Conservation (phyloP, 208 protist species). For the Spongospora subterranea region DNA sequence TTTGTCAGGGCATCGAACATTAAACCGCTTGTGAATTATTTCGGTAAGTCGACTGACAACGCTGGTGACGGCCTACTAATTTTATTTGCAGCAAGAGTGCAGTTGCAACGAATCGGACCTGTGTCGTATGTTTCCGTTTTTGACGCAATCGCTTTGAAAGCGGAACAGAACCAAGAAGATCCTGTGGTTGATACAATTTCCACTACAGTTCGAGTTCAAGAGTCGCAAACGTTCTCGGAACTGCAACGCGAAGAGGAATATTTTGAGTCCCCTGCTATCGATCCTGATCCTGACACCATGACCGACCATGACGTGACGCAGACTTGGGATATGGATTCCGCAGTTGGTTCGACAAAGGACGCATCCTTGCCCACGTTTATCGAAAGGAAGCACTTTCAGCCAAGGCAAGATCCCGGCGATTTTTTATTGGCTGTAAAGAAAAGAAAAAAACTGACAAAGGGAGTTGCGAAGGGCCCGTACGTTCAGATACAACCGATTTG, state of each 20-base stretch:
- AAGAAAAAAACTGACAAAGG: background rate
- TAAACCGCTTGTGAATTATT: background rate
- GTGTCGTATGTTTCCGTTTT: background rate
- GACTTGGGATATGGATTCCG: background rate
- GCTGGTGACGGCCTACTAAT: background rate
- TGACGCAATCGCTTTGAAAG: background rate
- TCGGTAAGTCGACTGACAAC: background rate
- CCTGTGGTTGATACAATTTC: background rate
- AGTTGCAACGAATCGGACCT: background rate
- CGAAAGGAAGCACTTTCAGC: background rate
- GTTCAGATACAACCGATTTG: no score
- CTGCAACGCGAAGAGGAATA: background rate
- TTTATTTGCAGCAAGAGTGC: background rate
- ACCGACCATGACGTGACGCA: background rate
- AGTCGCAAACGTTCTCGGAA: background rate
- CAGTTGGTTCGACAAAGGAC: background rate
- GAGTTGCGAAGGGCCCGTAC: no score
- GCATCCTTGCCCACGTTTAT: background rate
- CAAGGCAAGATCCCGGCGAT: background rate
- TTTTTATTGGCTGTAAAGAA: background rate
- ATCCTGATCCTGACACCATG: background rate
- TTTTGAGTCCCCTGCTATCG: background rate
- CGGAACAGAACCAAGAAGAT: background rate
- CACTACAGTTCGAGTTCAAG: background rate
- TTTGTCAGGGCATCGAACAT: conserved; percentile 26